phyloP scores from a whole-genome alignment of 164 flowering plant genomes.

The Magnolia kwangsiensis region DNA sequence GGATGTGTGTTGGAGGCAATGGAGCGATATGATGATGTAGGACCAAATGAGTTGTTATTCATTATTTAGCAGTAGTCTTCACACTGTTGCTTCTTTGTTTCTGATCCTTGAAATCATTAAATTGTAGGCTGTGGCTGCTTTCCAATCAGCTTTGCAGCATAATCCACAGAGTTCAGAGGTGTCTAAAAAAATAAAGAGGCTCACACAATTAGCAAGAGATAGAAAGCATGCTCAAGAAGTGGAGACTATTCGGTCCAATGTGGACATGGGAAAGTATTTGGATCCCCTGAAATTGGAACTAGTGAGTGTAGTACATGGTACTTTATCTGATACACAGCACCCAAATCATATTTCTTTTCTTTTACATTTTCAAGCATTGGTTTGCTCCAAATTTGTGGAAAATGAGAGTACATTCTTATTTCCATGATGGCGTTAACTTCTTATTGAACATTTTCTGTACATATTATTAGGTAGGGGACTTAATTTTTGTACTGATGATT shows the following conservation, averaged over 20 bases:
- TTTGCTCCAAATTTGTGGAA: background rate
- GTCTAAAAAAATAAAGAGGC: slow-evolving; percentile 76
- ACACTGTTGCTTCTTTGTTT: background rate
- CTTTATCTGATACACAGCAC: background rate
- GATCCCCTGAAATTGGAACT: slow-evolving; percentile 67
- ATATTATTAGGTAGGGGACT: too few relatives aligned
- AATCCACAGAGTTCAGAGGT: slow-evolving; percentile 90
- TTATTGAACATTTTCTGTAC: too few relatives aligned
- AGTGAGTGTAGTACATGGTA: slow-evolving; percentile 36
- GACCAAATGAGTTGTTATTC: slow-evolving; percentile 8
- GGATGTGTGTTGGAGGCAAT: slow-evolving; percentile 89
- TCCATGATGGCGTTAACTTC: too few relatives aligned
- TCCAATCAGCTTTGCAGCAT: slow-evolving; percentile 63
- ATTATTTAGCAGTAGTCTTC: background rate
- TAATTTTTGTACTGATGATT: too few relatives aligned
- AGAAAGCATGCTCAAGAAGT: slow-evolving; percentile 75
- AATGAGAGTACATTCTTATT: too few relatives aligned
- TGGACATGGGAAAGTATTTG: slow-evolving; percentile 66
- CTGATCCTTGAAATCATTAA: slow-evolving; percentile 7
- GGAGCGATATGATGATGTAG: slow-evolving; percentile 86
- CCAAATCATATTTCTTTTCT: background rate
- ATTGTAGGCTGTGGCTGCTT: slow-evolving; percentile 70
- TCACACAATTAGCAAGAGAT: slow-evolving; percentile 64
- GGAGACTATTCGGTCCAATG: slow-evolving; percentile 66
- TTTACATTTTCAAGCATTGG: background rate